Evolutionary conservation across 2,329 filamentous ascomycete species (phyloP).

Genomic region (Ramichloridium luteum): DNA sequence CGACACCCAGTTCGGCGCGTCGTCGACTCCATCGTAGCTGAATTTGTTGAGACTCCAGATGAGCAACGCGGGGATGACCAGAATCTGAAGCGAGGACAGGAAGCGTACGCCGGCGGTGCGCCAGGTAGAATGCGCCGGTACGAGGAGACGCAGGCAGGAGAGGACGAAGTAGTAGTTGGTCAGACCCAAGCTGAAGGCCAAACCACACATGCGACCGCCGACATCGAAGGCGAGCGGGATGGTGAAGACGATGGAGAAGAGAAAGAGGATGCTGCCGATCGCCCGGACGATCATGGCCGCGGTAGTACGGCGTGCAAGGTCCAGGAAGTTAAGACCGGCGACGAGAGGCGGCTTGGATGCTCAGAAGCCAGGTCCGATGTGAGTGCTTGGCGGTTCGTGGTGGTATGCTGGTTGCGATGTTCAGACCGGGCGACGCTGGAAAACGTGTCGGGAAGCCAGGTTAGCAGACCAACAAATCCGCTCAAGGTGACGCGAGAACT

Average conservation of each 20-base stretch:
- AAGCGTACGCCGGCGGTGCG: constrained; percentile 58
- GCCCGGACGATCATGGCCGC: constrained; percentile 33
- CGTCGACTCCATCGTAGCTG: constrained; percentile 70
- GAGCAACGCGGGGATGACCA: constrained; percentile 71
- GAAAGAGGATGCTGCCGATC: constrained; percentile 49
- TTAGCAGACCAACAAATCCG: too few relatives aligned
- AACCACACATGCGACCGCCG: constrained; percentile 81
- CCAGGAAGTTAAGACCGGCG: too few relatives aligned
- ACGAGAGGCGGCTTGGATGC: too few relatives aligned
- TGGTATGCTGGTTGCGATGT: too few relatives aligned
- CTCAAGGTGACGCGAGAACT: too few relatives aligned
- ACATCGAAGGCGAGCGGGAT: constrained; percentile 98
- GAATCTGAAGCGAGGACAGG: constrained; percentile 68
- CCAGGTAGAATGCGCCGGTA: constrained; percentile 64
- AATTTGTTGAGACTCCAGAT: constrained; percentile 96
- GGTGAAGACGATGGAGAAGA: constrained; percentile 84
- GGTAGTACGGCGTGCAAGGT: not conserved
- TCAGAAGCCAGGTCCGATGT: too few relatives aligned
- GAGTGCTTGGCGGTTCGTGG: too few relatives aligned
- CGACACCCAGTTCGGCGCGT: constrained; percentile 59
- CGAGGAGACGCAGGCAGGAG: constrained; percentile 66
- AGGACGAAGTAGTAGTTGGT: constrained; percentile 85
- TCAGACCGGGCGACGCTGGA: too few relatives aligned
- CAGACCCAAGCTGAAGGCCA: constrained; percentile 84
- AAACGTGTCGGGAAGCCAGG: too few relatives aligned